Evolutionary conservation across 768 basidiomycete species (phyloP).

Genomic region (Tremella fuciformis): DNA sequence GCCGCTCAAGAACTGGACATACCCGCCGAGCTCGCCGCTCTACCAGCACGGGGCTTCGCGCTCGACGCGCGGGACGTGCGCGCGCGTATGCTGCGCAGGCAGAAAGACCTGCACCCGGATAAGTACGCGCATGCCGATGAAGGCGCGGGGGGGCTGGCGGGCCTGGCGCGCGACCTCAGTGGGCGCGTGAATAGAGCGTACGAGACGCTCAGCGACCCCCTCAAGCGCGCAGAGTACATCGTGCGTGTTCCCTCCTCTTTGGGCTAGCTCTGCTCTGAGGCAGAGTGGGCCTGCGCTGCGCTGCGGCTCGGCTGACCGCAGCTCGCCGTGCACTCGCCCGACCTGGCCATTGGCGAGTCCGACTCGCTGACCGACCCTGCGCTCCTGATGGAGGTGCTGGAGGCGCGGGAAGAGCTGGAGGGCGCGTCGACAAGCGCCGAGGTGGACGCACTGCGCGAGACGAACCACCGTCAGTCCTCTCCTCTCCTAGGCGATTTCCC

Average conservation of each 20-base stretch:
- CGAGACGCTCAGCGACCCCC: slow-evolving; percentile 67
- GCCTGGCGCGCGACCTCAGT: slow-evolving; percentile 65
- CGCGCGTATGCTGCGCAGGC: slow-evolving; percentile 66
- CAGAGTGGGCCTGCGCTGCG: too few relatives aligned
- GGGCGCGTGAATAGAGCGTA: slow-evolving; percentile 81
- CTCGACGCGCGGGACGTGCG: slow-evolving; percentile 65
- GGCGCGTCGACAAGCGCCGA: slow-evolving; percentile 58
- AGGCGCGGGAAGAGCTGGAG: slow-evolving; percentile 72
- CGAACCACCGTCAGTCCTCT: slow-evolving; percentile 61
- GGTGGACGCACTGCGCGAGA: slow-evolving; percentile 58
- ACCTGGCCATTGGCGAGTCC: slow-evolving; percentile 61
- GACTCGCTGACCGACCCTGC: slow-evolving; percentile 70
- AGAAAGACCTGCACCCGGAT: slow-evolving; percentile 81
- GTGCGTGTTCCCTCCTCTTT: slow-evolving; percentile 30
- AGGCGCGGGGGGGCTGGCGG: slow-evolving; percentile 46
- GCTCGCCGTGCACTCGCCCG: slow-evolving; percentile 58
- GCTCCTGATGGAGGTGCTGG: slow-evolving; percentile 75
- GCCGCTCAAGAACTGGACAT: slow-evolving; percentile 26
- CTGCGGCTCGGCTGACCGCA: not conserved
- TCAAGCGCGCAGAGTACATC: slow-evolving; percentile 77
- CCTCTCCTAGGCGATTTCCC: not conserved
- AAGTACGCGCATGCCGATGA: slow-evolving; percentile 68
- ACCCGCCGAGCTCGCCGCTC: slow-evolving; percentile 24
- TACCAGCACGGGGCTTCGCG: slow-evolving; percentile 56
- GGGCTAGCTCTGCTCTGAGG: too few relatives aligned